Base-by-base conservation (phyloP, 2,329 filamentous ascomycete species). In the Metarhizium anisopliae region DNA sequence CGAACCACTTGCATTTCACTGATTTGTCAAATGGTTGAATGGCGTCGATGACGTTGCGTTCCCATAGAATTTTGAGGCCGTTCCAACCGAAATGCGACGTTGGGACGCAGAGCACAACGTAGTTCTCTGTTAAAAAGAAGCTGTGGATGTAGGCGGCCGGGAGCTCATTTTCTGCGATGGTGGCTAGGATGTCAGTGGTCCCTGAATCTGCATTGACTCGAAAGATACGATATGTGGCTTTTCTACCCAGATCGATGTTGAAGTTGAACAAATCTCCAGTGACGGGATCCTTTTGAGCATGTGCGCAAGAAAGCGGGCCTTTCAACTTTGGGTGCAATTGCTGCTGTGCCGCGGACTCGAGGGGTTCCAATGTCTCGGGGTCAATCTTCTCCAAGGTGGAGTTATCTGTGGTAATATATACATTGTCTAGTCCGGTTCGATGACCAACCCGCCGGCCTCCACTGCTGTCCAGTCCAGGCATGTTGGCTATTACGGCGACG, bases 191-290 rank as follows among this genome's bases (percentile, higher is more conserved):
- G 0, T 83, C 79, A 0, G 87, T 89, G 55, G 82, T 73, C 0
- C 85, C 87, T 0, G 82, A 86, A 0, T 76, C 67, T 0, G 83
- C 80, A 18, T 79, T 85, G 2, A 83, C 80, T 1, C 78, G 73
- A 68, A 92, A 94, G 16, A 94, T 65, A 16, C 86, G 83, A 65
- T 93, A 94, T 0, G 76, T 82, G 1, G 81, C 68, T 0, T 65
- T 66, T 0, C 67, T 69, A 0, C 83, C 84, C 18, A 89, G 67
- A 0, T 83, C 77, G n/a, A 92, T 79, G 64, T 95, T 95, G 72
- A 82, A 93, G 70, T 94, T 95, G 77, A 82, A 93, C 6, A 89
- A 66, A 59, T 94, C 89, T 6, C 90, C 89, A 0, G 85, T 91
- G 0, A 71, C 68, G 0, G 86, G 87, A 66, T 94, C 89, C 0